A percentile compares a stretch with the other conserved stretches of the same genome.
These are phyloP conservation scores for Lentinula detonsa DNA, from an alignment of 768 basidiomycete species.

Conservation along the genomic window DNA sequence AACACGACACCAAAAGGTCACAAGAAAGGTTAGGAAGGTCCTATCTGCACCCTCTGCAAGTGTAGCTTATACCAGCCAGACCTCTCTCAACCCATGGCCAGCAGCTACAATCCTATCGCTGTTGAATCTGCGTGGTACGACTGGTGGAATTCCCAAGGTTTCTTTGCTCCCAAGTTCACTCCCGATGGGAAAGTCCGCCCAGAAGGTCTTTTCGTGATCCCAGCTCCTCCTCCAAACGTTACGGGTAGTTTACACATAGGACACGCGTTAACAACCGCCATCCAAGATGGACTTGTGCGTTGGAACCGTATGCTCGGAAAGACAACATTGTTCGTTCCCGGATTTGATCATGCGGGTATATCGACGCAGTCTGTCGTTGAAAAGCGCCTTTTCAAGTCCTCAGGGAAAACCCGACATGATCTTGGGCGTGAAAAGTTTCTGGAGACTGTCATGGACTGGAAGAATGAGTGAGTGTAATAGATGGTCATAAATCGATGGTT, in stretches of 20 bases:
- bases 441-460: constrained; percentile 92
- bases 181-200: constrained; percentile 52
- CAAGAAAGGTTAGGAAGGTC: constrained; percentile 72
- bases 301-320: constrained; percentile 98
- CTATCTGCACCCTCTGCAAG: not conserved
- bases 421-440: constrained; percentile 92
- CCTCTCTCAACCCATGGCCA: constrained; percentile 78
- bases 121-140: constrained; percentile 97
- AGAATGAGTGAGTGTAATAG: constrained; percentile 70
- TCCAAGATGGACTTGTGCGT: constrained; percentile 85
- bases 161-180: constrained; percentile 73
- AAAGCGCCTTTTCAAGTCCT: constrained; percentile 78
- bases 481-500: not conserved
- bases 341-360: constrained; percentile 98
- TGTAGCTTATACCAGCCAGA: constrained; percentile 38
- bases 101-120: constrained; percentile 92
- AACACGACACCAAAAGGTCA: constrained; percentile 86
- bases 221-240: constrained; percentile 93
- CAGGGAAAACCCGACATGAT: constrained; percentile 84
- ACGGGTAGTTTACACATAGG: constrained; percentile 95
- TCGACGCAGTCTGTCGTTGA: constrained; percentile 98
- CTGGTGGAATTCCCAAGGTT: constrained; percentile 92
- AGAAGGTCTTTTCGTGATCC: constrained; percentile 77
- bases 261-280: constrained; percentile 85
- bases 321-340: constrained; percentile 85